Conservation (phyloP, 352 stramenopile genomes). For the Globisporangium orthogonon region DNA sequence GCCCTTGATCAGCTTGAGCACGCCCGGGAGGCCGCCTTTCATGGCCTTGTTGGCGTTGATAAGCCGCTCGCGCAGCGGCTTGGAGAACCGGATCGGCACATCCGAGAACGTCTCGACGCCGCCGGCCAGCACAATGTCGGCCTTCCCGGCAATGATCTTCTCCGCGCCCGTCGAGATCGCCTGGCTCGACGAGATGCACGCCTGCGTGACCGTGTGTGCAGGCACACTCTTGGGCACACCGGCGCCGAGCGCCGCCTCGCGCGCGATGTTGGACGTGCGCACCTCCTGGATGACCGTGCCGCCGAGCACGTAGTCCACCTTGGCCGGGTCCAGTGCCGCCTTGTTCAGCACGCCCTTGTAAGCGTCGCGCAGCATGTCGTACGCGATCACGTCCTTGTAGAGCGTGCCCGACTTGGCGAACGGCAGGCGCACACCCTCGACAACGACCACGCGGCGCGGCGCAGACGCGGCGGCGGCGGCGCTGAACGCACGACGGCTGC, state of each 20-base stretch:
- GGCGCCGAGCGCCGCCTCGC: constrained; percentile 93
- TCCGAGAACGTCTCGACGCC: constrained; percentile 97
- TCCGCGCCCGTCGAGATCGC: constrained; percentile 91
- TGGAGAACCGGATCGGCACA: constrained; percentile 95
- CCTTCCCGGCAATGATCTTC: constrained; percentile 95
- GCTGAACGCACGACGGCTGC: constrained; percentile 28
- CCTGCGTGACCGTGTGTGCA: constrained; percentile 94
- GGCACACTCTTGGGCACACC: constrained; percentile 92
- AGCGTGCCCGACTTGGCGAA: constrained; percentile 94
- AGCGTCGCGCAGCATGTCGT: constrained; percentile 95
- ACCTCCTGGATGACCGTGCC: constrained; percentile 98
- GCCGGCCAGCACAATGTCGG: constrained; percentile 94
- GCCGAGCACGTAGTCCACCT: constrained; percentile 95
- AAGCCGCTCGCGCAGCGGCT: constrained; percentile 78
- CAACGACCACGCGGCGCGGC: constrained; percentile 85
- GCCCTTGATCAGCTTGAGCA: constrained; percentile 91
- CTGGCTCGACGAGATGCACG: constrained; percentile 96
- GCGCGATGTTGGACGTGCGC: constrained; percentile 97
- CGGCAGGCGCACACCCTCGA: constrained; percentile 92
- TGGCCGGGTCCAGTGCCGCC: constrained; percentile 91
- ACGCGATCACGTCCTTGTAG: constrained; percentile 96
- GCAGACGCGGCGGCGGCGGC: constrained; percentile 23
- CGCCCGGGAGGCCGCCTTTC: constrained; percentile 91
- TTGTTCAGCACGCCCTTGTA: constrained; percentile 95
- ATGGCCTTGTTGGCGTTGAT: constrained; percentile 89